Conservation (phyloP, 1,284 basidiomycete genomes). For the Ustilago bromivora region DNA sequence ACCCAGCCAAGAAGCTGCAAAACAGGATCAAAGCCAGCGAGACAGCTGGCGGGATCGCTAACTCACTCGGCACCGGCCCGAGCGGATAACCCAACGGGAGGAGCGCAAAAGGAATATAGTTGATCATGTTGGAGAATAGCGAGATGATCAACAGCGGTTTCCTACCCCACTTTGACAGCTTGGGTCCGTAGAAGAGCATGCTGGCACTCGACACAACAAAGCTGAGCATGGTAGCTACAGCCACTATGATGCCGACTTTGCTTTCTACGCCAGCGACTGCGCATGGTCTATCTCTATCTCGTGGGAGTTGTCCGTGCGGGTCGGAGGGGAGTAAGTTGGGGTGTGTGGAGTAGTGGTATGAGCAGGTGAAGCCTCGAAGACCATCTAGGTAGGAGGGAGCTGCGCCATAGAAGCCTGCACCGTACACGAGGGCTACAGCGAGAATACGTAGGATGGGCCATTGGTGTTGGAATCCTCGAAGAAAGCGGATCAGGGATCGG, state of each 20-base stretch:
- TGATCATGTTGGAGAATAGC: constrained; percentile 41
- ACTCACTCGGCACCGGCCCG: constrained; percentile 33
- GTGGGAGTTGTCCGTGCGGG: constrained; percentile 32
- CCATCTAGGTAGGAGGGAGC: constrained; percentile 44
- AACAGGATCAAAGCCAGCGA: constrained; percentile 37
- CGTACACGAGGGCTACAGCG: constrained; percentile 32
- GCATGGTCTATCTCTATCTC: constrained; percentile 43
- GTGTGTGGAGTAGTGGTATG: constrained; percentile 39
- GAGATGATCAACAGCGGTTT: constrained; percentile 49
- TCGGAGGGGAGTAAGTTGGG: constrained; percentile 27
- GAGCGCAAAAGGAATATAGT: constrained; percentile 41
- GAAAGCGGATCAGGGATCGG: neutral
- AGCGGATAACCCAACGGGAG: constrained; percentile 46
- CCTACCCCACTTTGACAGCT: constrained; percentile 43
- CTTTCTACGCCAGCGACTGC: constrained; percentile 48
- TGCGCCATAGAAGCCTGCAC: constrained; percentile 34
- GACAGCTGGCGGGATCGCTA: constrained; percentile 33
- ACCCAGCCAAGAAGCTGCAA: constrained; percentile 40
- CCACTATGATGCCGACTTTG: constrained; percentile 44
- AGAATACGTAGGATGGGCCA: constrained; percentile 46
- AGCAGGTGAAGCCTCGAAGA: constrained; percentile 40
- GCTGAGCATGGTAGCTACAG: constrained; percentile 41
- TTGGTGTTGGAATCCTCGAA: constrained; percentile 8
- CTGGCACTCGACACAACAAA: constrained; percentile 45
- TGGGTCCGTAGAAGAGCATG: constrained; percentile 51